Evolutionary conservation across 2,329 filamentous ascomycete species (phyloP), one percentile per base, ranked within the genome.

Genomic region (Neonectria faginata): DNA sequence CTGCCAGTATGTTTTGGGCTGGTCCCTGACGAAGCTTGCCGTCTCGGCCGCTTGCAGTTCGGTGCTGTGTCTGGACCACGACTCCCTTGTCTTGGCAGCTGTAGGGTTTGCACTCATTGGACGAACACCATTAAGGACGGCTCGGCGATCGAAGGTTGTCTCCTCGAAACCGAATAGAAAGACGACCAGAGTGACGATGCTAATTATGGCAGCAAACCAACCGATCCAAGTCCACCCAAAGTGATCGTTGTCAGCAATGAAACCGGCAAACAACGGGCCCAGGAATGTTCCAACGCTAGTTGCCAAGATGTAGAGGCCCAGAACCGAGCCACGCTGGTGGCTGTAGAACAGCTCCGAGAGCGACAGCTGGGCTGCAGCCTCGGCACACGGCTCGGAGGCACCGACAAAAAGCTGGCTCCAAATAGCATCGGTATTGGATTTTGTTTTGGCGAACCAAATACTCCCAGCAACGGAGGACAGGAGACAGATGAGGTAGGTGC

Each of bases 331-430:
- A 3, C 60, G 54, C 12, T 62, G 47, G 25, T 62, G 60, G 41
- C 60, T 62, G 41, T 57, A 62, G 54, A 62, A 62, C 20, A 62
- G 29, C 41, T 62, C 60, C 14, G 54, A 62, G n/a, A 62, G 60
- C 11, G 60, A 62, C 18, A 62, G 22, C 41, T 62, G 60, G 14
- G 60, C 60, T 3, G 60, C 60, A n/a, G 60, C 60, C 48, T 62
- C 60, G 22, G 60, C 60, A 33, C 60, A 62, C 5, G 54, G 58
- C 41, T 62, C 60, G 16, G 60, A 62, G 3, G 60, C 60, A 16
- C 60, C 60, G 25, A 62, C 60, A 29, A 62, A 62, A 10, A 62
- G 60, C 54, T 62, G 60, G n/a, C 60, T 62, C 60, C 60, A 62
- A 20, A 62, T 58, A n/a, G 60, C 60, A 54, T 62, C 60, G 16